Evolutionary conservation across 2,329 filamentous ascomycete species (phyloP).

Genomic region (Septoria linicola): DNA sequence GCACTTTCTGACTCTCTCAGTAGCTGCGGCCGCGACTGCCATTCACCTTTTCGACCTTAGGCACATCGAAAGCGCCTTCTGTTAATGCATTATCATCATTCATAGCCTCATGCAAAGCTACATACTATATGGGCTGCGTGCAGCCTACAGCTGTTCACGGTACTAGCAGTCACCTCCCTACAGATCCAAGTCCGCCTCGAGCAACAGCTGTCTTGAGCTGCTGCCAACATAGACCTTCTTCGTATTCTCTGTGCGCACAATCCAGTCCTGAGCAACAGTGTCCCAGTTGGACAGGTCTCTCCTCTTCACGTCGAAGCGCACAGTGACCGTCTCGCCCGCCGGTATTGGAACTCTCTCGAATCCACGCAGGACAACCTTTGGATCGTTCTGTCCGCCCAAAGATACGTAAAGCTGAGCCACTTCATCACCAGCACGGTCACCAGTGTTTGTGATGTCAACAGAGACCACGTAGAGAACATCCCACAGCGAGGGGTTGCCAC

Average conservation of each 20-base stretch:
- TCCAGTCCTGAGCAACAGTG: slow-evolving; percentile 48
- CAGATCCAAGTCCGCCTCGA: slow-evolving; percentile 13
- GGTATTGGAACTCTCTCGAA: slow-evolving; percentile 42
- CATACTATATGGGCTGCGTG: too few relatives aligned
- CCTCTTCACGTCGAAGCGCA: slow-evolving; percentile 24
- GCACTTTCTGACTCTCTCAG: too few relatives aligned
- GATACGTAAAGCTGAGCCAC: slow-evolving; percentile 56
- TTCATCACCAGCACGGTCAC: slow-evolving; percentile 52
- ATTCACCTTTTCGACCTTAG: too few relatives aligned
- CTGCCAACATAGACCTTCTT: slow-evolving; percentile 36
- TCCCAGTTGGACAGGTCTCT: slow-evolving; percentile 29
- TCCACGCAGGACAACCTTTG: slow-evolving; percentile 47
- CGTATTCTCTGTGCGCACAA: slow-evolving; percentile 18
- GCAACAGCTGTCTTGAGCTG: slow-evolving; percentile 28
- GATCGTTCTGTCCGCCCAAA: slow-evolving; percentile 44
- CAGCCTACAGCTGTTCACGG: too few relatives aligned
- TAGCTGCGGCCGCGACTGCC: too few relatives aligned
- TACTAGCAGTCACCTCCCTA: too few relatives aligned
- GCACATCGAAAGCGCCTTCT: too few relatives aligned
- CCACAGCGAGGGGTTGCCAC: slow-evolving; percentile 57
- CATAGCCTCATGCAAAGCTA: too few relatives aligned
- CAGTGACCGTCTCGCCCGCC: slow-evolving; percentile 24
- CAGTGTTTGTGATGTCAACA: slow-evolving; percentile 63
- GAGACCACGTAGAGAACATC: slow-evolving; percentile 58
- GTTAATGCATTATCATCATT: too few relatives aligned